Evolutionary conservation across 352 stramenopile genomes (phyloP), one percentile per base, ranked within the genome.

Genomic region (Pythium pyrilobum): DNA sequence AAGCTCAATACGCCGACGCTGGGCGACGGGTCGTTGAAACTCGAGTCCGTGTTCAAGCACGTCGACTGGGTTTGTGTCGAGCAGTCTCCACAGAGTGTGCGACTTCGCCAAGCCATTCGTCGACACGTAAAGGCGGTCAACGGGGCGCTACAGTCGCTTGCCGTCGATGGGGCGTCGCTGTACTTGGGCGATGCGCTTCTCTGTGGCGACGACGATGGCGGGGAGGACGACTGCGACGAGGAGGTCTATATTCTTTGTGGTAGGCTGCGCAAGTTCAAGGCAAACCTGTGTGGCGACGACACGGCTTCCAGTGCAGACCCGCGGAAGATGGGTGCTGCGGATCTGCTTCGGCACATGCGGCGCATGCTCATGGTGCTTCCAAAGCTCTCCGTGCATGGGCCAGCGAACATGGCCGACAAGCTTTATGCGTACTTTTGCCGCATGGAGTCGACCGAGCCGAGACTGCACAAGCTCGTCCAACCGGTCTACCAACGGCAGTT

Each of bases 1-100:
- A 64, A 69, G 8, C 46, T 87, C 2, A 85, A 92, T 37, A 71
- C 79, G 2, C 81, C 81, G 2, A 90, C 75, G 3, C 73, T 92
- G 24, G 64, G 41, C 16, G 65, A 66, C 8, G 60, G 74, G 15
- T 72, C 83, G 16, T 45, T 75, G 0, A 24, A 51, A 29, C 64
- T 84, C 28, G 42, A 57, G 20, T 78, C 56, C 36, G 70, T 86
- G 18, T 71, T 78, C 8, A 87, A 90, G 27, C 59, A 85, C 20
- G 79, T 75, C 3, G 51, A 87, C 46, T 92, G 80, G 75, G 52
- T 77, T 1, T 64, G 69, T 1, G 73, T 87, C 5, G 34, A 78
- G 21, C 65, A 80, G 52, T 67, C 62, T 10, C 25, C 48, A 1
- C 41, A 55, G 1, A 77, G 81, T 40, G 50, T 43, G 18, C 69